A percentile compares a stretch with the other conserved stretches of the same genome.
Conservation (phyloP, 2,329 filamentous ascomycete genomes). For the Passalora sequoiae region DNA sequence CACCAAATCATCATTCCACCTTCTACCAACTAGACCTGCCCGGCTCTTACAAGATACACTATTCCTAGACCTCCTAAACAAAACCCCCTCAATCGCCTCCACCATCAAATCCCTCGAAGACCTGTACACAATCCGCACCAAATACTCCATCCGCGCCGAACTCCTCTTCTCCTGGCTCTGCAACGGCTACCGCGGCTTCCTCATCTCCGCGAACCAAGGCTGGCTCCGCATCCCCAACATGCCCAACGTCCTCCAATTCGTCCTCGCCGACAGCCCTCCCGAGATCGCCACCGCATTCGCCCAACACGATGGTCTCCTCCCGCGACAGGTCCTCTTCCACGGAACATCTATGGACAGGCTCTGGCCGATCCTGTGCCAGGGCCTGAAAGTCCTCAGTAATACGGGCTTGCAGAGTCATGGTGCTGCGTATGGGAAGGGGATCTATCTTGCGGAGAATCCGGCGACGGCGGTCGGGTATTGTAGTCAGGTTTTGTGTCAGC, state of each 20-base stretch:
- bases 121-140: background rate
- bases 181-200: conserved; percentile 5
- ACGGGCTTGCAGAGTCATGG: conserved; percentile 6
- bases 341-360: conserved; percentile 8
- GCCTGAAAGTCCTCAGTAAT: conserved; percentile 8
- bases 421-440: conserved; percentile 4
- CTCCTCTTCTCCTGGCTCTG: conserved; percentile 7
- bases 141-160: conserved; percentile 4
- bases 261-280: conserved; percentile 7
- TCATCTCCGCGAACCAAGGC: conserved; percentile 1
- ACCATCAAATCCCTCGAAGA: background rate
- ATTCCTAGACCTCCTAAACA: background rate
- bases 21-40: conserved; percentile 1
- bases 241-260: conserved; percentile 7
- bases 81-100: background rate
- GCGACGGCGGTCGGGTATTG: conserved; percentile 4
- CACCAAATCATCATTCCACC: background rate
- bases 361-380: conserved; percentile 8
- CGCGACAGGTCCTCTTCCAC: conserved; percentile 9
- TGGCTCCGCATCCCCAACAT: conserved; percentile 8
- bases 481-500: background rate
- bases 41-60: background rate
- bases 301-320: conserved; percentile 4
- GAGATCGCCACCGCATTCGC: conserved; percentile 4
- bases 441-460: conserved; percentile 8